Conservation (phyloP, 306 rosid species). For the Vigna radiata region DNA sequence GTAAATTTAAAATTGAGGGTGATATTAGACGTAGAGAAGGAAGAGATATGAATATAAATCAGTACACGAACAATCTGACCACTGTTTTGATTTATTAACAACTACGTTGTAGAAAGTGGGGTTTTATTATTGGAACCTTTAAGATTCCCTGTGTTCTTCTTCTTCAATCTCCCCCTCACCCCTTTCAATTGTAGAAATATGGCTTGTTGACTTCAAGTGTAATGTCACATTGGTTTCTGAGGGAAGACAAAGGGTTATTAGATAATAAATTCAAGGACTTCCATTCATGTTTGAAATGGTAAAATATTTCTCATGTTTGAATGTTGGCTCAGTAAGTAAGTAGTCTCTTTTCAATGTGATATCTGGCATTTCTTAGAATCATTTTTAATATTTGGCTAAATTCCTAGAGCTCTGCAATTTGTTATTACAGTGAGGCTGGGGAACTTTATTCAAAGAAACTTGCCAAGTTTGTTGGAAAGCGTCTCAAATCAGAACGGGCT, state of each 20-base stretch:
- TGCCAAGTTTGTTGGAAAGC: constrained; percentile 84
- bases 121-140: neutral
- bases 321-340: neutral
- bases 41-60: constrained; percentile 6
- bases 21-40: constrained; percentile 16
- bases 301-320: constrained; percentile 35
- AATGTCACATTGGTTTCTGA: constrained; percentile 1
- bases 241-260: constrained; percentile 28
- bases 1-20: constrained; percentile 26
- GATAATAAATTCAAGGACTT: constrained; percentile 2
- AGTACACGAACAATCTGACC: constrained; percentile 29
- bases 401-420: constrained; percentile 38
- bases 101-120: constrained; percentile 2
- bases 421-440: constrained; percentile 78
- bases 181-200: neutral
- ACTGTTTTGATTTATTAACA: constrained; percentile 11
- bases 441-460: constrained; percentile 87
- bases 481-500: constrained; percentile 95
- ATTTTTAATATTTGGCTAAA: constrained; percentile 29
- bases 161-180: neutral
- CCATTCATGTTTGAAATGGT: constrained; percentile 18
- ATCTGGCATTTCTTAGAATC: constrained; percentile 3
- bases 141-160: constrained; percentile 11
- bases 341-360: neutral
- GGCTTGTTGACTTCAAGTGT: constrained; percentile 14